phyloP scores from a whole-genome alignment of 306 rosid genomes.

The Trifolium subterraneum region DNA sequence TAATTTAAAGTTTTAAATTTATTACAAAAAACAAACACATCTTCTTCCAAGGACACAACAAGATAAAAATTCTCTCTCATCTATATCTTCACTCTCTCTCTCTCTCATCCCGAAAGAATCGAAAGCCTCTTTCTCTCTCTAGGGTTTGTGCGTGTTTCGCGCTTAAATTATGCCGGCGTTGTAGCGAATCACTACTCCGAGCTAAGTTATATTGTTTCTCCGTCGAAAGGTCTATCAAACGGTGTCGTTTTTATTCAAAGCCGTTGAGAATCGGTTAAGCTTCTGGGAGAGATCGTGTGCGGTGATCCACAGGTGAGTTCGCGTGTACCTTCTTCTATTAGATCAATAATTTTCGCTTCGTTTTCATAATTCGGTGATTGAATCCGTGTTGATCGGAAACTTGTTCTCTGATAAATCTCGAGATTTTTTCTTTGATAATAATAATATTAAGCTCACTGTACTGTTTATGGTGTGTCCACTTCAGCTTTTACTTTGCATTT shows the following conservation, averaged over 20 bases:
- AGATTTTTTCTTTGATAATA: constrained; percentile 47
- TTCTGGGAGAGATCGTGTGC: constrained; percentile 43
- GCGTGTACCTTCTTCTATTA: constrained; percentile 39
- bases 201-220: constrained; percentile 39
- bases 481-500: constrained; percentile 57
- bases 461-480: constrained; percentile 71
- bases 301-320: constrained; percentile 44
- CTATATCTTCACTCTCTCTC: constrained; percentile 22
- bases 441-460: constrained; percentile 54
- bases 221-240: constrained; percentile 35
- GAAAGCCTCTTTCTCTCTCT: constrained; percentile 78
- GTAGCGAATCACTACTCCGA: constrained; percentile 51
- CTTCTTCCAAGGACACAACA: constrained; percentile 58
- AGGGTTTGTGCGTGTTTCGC: constrained; percentile 77
- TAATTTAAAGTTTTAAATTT: not conserved
- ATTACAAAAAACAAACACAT: constrained; percentile 38
- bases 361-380: constrained; percentile 39
- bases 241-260: constrained; percentile 41
- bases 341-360: constrained; percentile 24
- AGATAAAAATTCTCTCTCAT: constrained; percentile 53
- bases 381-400: constrained; percentile 47
- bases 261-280: constrained; percentile 60
- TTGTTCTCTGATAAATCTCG: constrained; percentile 14
- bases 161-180: constrained; percentile 50
- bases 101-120: constrained; percentile 48